Base-by-base conservation (phyloP, 2,329 filamentous ascomycete species). In the Diaporthe nobilis region DNA sequence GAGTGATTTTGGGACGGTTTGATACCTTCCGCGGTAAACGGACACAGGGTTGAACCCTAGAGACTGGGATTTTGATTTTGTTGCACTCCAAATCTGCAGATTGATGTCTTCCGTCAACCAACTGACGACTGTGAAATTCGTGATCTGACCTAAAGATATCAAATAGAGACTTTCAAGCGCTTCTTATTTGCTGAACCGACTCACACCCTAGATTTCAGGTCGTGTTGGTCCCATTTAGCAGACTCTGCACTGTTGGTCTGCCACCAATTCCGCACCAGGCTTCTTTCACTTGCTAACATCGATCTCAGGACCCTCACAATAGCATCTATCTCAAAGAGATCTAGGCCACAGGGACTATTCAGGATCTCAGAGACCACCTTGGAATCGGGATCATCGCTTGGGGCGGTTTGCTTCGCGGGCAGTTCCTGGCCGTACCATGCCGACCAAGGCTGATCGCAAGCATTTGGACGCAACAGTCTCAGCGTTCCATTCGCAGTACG, bases 401-500 rank as follows among this genome's bases (percentile, higher is more conserved):
- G 6, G 10, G 10, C 1, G 7, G 4, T 61, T 28, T 31, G 6
- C 3, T 13, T 39, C 31, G 31, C 4, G 4, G 57, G 6, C 20
- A 47, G 39, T 22, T 6, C 13, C 22, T 12, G 31, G 28, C 22
- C 5, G 8, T 31, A 68, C 15, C 28, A 75, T 75, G 73, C 58
- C 73, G 10, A 75, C 68, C 68, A 75, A 75, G 47, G 73, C 73
- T 65, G 73, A 75, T 34, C 73, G 73, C 58, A 75, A 75, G 68
- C 73, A 75, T 17, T 44, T 75, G 28, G 73, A 75, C 28, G 68
- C 73, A 47, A 75, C 68, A n/a, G 68, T 75, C 37, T 53, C 73
- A 10, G 73, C 73, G n/a, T 75, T 81, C 79, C 77, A 76, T 80
- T 57, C 80, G 75, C 70, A 81, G 75, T 81, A 82, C 55, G 71